Percentiles rank a stretch among this genome's conserved stretches.
Evolutionary conservation across 1,284 basidiomycete species (phyloP).

Genomic region (Ustilago sp.): DNA sequence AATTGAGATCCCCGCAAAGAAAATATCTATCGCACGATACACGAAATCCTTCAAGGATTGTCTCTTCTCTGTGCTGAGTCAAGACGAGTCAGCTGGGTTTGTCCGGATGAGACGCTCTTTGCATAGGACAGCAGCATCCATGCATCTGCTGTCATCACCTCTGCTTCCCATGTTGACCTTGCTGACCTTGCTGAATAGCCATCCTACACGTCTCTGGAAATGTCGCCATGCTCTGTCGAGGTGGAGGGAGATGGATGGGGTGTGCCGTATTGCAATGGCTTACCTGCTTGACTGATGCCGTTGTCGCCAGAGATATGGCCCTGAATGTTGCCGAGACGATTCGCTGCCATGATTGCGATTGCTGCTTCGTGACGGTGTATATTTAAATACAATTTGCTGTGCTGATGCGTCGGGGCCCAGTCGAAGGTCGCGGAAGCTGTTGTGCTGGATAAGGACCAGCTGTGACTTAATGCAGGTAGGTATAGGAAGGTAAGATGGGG

Average conservation of each 20-base stretch:
- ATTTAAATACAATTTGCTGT: not conserved
- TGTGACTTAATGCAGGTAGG: not conserved
- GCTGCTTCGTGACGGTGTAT: not conserved
- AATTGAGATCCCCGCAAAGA: slow-evolving; percentile 7
- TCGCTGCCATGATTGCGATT: slow-evolving; percentile 40
- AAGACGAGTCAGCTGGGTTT: not conserved
- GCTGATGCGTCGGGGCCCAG: not conserved
- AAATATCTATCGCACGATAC: slow-evolving; percentile 4
- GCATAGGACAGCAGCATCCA: not conserved
- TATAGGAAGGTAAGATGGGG: slow-evolving; percentile 8
- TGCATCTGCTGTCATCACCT: not conserved
- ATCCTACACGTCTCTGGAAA: not conserved
- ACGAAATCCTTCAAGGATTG: not conserved
- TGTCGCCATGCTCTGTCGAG: not conserved
- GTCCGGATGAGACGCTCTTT: not conserved
- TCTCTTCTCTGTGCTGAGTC: not conserved
- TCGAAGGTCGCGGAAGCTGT: not conserved
- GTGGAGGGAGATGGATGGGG: not conserved
- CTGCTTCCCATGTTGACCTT: not conserved
- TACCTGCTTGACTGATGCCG: slow-evolving; percentile 48
- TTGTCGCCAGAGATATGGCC: slow-evolving; percentile 46
- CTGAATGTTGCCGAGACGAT: slow-evolving; percentile 52
- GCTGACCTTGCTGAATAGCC: not conserved
- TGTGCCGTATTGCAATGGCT: slow-evolving; percentile 12
- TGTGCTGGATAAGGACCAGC: slow-evolving; percentile 1